Percentiles rank a stretch among this genome's conserved stretches.
Evolutionary conservation across 2,329 filamentous ascomycete genomes (phyloP).

Genomic region (Venturia oleaginea): DNA sequence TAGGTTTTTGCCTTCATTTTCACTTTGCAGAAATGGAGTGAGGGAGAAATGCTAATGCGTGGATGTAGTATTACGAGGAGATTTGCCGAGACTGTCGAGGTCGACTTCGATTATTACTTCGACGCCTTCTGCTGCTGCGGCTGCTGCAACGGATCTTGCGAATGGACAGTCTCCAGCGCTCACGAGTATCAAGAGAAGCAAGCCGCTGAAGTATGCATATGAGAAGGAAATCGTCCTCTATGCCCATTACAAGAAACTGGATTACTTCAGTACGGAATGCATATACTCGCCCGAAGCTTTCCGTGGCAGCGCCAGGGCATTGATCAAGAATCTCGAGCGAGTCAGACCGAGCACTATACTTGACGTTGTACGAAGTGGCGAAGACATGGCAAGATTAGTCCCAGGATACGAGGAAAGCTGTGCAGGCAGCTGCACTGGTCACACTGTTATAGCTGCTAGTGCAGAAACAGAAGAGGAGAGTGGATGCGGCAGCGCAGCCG

Average conservation of each 20-base stretch:
- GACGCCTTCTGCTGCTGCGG: slow-evolving; percentile 39
- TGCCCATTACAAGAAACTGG: slow-evolving; percentile 89
- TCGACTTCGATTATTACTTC: slow-evolving; percentile 80
- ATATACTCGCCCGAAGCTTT: slow-evolving; percentile 98
- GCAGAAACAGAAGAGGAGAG: slow-evolving; percentile 46
- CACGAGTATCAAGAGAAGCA: slow-evolving; percentile 90
- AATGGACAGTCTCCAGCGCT: slow-evolving; percentile 16
- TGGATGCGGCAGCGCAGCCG: slow-evolving; percentile 65
- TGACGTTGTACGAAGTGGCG: slow-evolving; percentile 88
- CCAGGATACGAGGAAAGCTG: slow-evolving; percentile 44
- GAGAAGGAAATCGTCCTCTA: slow-evolving; percentile 99
- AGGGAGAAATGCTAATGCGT: slow-evolving; percentile 15
- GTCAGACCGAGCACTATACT: slow-evolving; percentile 89
- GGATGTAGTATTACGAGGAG: slow-evolving; percentile 63
- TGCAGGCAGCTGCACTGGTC: slow-evolving; percentile 32
- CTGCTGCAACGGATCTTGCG: slow-evolving; percentile 44
- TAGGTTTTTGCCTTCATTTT: slow-evolving; percentile 16
- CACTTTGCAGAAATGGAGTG: neutral
- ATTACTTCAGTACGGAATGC: slow-evolving; percentile 98
- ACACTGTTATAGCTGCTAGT: slow-evolving; percentile 23
- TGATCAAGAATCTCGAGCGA: slow-evolving; percentile 93
- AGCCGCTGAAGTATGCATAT: slow-evolving; percentile 95
- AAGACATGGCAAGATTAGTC: slow-evolving; percentile 90
- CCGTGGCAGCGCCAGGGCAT: slow-evolving; percentile 75
- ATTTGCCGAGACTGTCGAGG: slow-evolving; percentile 75